A percentile compares a stretch with the other conserved stretches of the same genome.
phyloP scores from a whole-genome alignment of 148 eudicot genomes.

The Agrostemma githago region DNA sequence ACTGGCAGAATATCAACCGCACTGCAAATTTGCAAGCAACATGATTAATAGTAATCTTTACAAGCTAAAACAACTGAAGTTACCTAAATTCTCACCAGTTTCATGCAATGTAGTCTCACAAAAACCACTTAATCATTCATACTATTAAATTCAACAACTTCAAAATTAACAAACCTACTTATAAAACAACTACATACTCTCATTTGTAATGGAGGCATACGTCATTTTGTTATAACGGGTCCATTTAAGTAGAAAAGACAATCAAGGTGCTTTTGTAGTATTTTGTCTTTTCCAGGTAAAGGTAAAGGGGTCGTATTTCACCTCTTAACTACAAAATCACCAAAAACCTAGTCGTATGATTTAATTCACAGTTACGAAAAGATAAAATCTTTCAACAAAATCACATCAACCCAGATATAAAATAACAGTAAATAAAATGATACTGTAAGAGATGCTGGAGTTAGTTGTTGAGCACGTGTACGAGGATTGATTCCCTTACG shows the following conservation, averaged over 20 bases:
- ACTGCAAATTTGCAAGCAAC: neutral
- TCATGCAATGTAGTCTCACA: neutral
- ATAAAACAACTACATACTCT: neutral
- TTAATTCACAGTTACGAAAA: neutral
- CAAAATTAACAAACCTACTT: neutral
- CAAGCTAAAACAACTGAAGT: neutral
- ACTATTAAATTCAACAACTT: neutral
- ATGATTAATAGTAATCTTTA: neutral
- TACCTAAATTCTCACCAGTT: neutral
- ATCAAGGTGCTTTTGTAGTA: too few species aligned
- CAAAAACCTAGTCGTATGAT: neutral
- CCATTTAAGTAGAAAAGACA: too few species aligned
- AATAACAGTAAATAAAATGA: neutral
- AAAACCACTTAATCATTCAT: neutral
- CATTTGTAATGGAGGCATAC: too few species aligned
- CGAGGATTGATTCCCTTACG: conserved; percentile 96
- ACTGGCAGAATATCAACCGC: neutral
- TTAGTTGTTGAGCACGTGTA: conserved; percentile 84
- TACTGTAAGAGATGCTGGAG: conserved; percentile 75
- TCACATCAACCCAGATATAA: neutral
- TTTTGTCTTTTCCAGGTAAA: too few species aligned
- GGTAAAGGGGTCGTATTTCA: too few species aligned
- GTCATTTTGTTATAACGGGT: too few species aligned
- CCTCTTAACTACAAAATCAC: neutral
- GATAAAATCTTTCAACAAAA: neutral